Percentiles rank a stretch among this genome's conserved stretches.
phyloP scores from a whole-genome alignment of 495 filamentous ascomycete species.

The Aspergillus olivimuriae region DNA sequence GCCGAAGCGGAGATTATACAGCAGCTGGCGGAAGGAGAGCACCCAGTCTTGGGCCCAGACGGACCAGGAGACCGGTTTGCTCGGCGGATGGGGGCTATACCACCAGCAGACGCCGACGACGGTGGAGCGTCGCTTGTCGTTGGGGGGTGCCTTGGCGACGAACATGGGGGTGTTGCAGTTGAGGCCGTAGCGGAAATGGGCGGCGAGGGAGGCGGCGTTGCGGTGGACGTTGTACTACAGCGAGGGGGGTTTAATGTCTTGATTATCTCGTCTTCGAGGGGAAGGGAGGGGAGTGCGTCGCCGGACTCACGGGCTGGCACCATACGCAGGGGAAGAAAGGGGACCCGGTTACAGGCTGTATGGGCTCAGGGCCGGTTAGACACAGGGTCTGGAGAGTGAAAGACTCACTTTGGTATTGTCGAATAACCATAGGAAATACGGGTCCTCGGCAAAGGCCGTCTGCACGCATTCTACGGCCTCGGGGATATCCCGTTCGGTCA shows the following conservation, averaged over 20 bases:
- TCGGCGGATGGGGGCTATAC: conserved; percentile 43
- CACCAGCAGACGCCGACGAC: conserved; percentile 61
- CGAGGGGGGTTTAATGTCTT: conserved; percentile 6
- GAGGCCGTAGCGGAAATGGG: conserved; percentile 59
- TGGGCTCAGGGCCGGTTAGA: too few species aligned
- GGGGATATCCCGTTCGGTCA: conserved; percentile 54
- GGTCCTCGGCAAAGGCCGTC: conserved; percentile 58
- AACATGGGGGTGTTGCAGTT: conserved; percentile 53
- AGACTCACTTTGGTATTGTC: conserved; percentile 41
- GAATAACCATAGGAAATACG: conserved; percentile 59
- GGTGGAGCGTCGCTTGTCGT: conserved; percentile 9
- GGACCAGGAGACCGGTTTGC: conserved; percentile 41
- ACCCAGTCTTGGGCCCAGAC: conserved; percentile 51
- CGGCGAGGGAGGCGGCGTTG: conserved; percentile 55
- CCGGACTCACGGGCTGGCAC: too few species aligned
- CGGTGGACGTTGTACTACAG: conserved; percentile 49
- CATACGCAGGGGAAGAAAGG: not conserved
- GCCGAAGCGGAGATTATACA: conserved; percentile 54
- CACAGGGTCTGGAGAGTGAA: not conserved
- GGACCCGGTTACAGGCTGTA: not conserved
- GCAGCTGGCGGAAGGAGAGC: conserved; percentile 52
- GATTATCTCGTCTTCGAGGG: conserved; percentile 4
- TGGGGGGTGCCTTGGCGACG: conserved; percentile 45
- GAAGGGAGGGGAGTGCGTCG: not conserved
- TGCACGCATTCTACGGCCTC: conserved; percentile 52